These are phyloP conservation scores for Blastobotrys chiropterorum DNA, from an alignment of 805 yeast genomes.

Conservation along the genomic window DNA sequence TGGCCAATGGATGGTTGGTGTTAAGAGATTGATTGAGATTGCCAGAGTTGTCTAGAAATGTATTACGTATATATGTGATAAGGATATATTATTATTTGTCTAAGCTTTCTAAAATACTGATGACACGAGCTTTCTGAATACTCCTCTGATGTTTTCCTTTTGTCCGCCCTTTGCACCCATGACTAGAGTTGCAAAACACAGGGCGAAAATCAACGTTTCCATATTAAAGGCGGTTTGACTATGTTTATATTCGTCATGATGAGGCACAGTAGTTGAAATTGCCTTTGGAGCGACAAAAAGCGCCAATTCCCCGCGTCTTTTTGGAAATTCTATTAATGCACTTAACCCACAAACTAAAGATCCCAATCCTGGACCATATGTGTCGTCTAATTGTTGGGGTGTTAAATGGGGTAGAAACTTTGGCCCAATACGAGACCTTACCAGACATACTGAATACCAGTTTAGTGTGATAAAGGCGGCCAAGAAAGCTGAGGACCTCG, in stretches of 20 bases:
- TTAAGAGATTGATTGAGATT: constrained; percentile 78
- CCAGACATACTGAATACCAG: constrained; percentile 45
- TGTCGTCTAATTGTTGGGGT: constrained; percentile 34
- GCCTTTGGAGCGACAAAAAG: constrained; percentile 38
- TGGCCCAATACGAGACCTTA: constrained; percentile 38
- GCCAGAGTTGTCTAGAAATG: constrained; percentile 21
- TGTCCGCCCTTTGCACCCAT: constrained; percentile 3
- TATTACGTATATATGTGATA: background rate
- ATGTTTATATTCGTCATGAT: constrained; percentile 5
- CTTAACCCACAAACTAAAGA: constrained; percentile 39
- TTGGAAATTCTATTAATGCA: constrained; percentile 35
- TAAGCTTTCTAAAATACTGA: background rate
- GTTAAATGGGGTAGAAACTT: constrained; percentile 34
- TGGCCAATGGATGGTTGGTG: constrained; percentile 91
- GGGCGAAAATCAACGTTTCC: constrained; percentile 16
- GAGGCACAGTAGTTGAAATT: background rate
- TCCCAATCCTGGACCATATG: constrained; percentile 38
- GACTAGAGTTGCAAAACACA: constrained; percentile 15
- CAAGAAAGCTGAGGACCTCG: constrained; percentile 40
- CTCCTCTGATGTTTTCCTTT: background rate
- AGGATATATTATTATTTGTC: background rate
- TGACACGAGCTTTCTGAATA: background rate
- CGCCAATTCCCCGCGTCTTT: constrained; percentile 42
- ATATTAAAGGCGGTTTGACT: background rate
- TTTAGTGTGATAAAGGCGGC: constrained; percentile 37